Percentiles rank a stretch among this genome's conserved stretches.
phyloP scores from a whole-genome alignment of 306 rosid species.

The Betula pendula region DNA sequence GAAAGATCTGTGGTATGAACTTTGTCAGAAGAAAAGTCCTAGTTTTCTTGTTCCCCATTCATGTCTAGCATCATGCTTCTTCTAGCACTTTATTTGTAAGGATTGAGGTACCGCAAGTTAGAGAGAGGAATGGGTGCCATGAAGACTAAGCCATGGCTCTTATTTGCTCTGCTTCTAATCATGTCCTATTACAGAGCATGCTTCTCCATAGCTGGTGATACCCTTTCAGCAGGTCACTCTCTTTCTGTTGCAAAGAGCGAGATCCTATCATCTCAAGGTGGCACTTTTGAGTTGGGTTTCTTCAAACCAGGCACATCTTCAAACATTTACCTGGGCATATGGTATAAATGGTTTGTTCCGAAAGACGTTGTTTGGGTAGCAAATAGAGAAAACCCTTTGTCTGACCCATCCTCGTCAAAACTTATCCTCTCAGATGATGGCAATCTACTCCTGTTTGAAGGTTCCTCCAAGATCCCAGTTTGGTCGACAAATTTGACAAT shows the following conservation, averaged over 20 bases:
- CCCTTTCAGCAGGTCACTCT: background rate
- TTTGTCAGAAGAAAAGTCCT: no score
- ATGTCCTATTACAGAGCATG: background rate
- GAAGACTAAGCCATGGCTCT: background rate
- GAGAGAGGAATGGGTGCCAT: no score
- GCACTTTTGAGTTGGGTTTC: background rate
- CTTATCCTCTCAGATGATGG: background rate
- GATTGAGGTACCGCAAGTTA: no score
- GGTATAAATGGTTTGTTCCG: background rate
- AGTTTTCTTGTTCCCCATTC: no score
- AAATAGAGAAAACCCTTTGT: background rate
- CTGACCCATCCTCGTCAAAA: background rate
- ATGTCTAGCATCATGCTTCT: no score
- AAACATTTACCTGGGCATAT: background rate
- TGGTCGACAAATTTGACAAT: background rate
- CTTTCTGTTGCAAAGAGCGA: no score
- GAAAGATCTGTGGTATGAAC: no score
- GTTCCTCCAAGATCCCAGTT: background rate
- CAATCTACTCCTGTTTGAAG: background rate
- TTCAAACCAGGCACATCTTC: background rate
- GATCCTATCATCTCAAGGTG: background rate
- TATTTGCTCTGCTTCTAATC: background rate
- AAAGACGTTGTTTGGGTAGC: background rate
- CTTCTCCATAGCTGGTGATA: background rate
- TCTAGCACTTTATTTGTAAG: no score